Evolutionary conservation across 1,284 basidiomycete species (phyloP).

Genomic region (Ustilago loliicola): DNA sequence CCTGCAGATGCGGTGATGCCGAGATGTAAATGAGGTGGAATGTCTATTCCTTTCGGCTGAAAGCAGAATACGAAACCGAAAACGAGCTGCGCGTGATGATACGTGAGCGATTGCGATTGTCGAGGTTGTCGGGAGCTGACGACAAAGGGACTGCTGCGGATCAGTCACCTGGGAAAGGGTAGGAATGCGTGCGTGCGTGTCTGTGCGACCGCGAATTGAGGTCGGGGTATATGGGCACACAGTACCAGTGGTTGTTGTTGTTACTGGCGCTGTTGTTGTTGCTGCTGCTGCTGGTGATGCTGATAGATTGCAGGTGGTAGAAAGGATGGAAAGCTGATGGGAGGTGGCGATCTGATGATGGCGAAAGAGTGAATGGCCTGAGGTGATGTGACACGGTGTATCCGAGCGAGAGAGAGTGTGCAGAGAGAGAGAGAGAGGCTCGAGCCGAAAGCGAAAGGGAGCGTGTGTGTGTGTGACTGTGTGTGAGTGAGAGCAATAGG

Average conservation of each 20-base stretch:
- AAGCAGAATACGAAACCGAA: too few species aligned
- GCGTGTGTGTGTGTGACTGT: slow-evolving; percentile 5
- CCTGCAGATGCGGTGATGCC: background rate
- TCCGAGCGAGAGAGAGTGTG: background rate
- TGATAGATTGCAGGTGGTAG: background rate
- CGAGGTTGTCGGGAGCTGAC: background rate
- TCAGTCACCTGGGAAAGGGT: background rate
- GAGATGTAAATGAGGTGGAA: background rate
- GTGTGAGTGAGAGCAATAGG: slow-evolving; percentile 1
- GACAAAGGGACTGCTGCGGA: background rate
- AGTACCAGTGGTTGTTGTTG: background rate
- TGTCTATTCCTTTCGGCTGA: background rate
- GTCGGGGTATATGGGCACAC: slow-evolving; percentile 8
- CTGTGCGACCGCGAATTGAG: background rate
- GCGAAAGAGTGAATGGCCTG: background rate
- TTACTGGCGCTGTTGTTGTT: background rate
- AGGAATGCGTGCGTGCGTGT: background rate
- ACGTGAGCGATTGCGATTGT: too few species aligned
- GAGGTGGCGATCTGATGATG: slow-evolving; percentile 5
- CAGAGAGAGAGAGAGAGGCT: background rate
- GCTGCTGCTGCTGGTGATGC: background rate
- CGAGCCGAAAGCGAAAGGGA: slow-evolving; percentile 4
- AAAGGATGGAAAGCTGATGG: background rate
- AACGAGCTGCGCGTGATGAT: too few species aligned
- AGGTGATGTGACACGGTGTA: background rate